Evolutionary conservation across 176 grass and related monocot species (phyloP).

Genomic region (Canna indica): DNA sequence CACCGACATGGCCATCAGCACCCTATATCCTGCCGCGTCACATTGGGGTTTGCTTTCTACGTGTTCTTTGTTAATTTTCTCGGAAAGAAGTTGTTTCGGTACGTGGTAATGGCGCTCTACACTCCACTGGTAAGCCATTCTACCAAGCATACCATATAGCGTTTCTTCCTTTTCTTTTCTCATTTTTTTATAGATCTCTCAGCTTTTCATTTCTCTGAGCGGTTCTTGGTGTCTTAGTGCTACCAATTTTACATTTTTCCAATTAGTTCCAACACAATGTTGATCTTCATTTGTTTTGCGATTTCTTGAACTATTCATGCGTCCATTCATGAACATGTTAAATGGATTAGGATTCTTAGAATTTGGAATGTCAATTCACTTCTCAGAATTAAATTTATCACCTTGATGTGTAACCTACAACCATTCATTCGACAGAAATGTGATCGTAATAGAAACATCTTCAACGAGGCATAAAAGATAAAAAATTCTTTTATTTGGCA

Average conservation of each 20-base stretch:
- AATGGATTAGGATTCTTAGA: too few relatives aligned
- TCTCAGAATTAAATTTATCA: not conserved
- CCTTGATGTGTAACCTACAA: not conserved
- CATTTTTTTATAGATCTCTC: not conserved
- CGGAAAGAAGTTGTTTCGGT: constrained; percentile 46
- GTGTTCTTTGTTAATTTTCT: constrained; percentile 91
- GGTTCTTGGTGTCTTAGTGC: not conserved
- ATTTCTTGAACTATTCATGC: not conserved
- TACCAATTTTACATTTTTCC: not conserved
- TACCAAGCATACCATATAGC: too few relatives aligned
- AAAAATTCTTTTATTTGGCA: not conserved
- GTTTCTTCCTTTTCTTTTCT: not conserved
- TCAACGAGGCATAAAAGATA: not conserved
- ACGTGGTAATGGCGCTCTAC: constrained; percentile 60
- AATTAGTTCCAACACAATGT: not conserved
- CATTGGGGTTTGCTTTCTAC: constrained; percentile 89
- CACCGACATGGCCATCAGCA: too few relatives aligned
- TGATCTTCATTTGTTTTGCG: not conserved
- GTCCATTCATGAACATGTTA: not conserved
- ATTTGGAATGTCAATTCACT: too few relatives aligned
- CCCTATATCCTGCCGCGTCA: too few relatives aligned
- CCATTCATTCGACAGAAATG: not conserved
- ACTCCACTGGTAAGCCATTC: constrained; percentile 87
- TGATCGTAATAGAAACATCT: too few relatives aligned
- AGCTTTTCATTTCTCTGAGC: not conserved